phyloP scores from a whole-genome alignment of 228 moss, liverwort and hornwort species.

The Sphagnum magellanicum region DNA sequence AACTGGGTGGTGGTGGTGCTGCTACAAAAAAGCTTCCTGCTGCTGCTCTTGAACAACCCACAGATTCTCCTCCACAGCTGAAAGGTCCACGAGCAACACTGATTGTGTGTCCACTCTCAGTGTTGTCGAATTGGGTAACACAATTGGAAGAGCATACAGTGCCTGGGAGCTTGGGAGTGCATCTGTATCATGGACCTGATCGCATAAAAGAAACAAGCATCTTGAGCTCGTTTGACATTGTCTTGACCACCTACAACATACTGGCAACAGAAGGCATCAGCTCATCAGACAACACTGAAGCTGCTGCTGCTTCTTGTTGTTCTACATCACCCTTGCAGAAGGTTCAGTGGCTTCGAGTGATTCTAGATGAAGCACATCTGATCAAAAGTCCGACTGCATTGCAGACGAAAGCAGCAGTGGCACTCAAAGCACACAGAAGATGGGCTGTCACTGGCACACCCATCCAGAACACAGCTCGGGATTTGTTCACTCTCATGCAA shows the following conservation, averaged over 20 bases:
- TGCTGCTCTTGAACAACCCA: not conserved
- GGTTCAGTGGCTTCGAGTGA: slow-evolving; percentile 44
- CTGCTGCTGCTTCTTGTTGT: too few relatives aligned
- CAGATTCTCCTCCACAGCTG: slow-evolving; percentile 14
- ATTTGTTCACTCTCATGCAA: slow-evolving; percentile 48
- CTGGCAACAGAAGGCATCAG: slow-evolving; percentile 31
- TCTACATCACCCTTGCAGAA: slow-evolving; percentile 26
- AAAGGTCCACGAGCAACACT: slow-evolving; percentile 35
- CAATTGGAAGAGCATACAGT: slow-evolving; percentile 50
- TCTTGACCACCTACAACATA: slow-evolving; percentile 49
- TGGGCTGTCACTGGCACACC: slow-evolving; percentile 63
- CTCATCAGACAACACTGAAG: not conserved
- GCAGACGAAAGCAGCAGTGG: slow-evolving; percentile 46
- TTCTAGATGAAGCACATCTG: slow-evolving; percentile 56
- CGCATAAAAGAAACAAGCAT: slow-evolving; percentile 26
- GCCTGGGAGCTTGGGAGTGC: slow-evolving; percentile 28
- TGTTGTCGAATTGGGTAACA: slow-evolving; percentile 52
- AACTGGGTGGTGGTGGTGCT: slow-evolving; percentile 12
- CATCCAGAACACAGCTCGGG: slow-evolving; percentile 41
- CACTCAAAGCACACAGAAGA: slow-evolving; percentile 44
- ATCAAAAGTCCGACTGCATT: slow-evolving; percentile 33
- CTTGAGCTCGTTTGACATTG: slow-evolving; percentile 41
- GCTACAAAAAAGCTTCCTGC: slow-evolving; percentile 4
- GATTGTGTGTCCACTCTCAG: slow-evolving; percentile 46
- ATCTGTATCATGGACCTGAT: slow-evolving; percentile 45